Conservation (phyloP, 2,329 filamentous ascomycete species). For the Nemania sp. region DNA sequence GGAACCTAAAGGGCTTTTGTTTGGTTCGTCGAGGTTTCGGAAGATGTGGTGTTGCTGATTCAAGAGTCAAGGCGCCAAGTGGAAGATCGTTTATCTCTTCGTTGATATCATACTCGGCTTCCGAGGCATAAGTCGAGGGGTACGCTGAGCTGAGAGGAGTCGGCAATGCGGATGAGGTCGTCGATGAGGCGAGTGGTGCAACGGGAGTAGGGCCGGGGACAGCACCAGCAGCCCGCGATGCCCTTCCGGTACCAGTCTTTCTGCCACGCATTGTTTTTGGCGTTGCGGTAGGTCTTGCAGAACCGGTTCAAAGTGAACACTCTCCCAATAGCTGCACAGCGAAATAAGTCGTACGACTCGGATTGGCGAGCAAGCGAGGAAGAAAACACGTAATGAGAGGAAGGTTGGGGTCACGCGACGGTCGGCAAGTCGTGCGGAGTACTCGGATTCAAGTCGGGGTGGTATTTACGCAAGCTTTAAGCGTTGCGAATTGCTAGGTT, state of each 20-base stretch:
- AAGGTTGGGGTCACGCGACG: conserved; percentile 21
- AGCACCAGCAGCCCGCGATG: conserved; percentile 38
- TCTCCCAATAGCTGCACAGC: background rate
- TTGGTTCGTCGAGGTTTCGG: conserved; percentile 40
- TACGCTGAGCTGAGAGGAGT: conserved; percentile 45
- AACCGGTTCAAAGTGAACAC: background rate
- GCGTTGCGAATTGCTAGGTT: conserved; percentile 10
- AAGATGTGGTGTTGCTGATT: conserved; percentile 35
- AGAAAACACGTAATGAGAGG: background rate
- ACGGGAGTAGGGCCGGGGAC: conserved; percentile 35
- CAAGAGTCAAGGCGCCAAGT: conserved; percentile 50
- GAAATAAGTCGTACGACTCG: conserved; percentile 7
- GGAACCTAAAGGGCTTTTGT: conserved; percentile 62
- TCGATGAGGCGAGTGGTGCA: conserved; percentile 14
- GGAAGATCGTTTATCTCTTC: conserved; percentile 46
- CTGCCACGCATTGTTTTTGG: conserved; percentile 31
- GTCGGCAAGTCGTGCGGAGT: conserved; percentile 23
- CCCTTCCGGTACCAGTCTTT: conserved; percentile 36
- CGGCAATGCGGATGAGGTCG: conserved; percentile 38
- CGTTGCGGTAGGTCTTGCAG: background rate
- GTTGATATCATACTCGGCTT: conserved; percentile 44
- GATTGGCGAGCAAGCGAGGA: background rate
- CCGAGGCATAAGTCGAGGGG: conserved; percentile 44
- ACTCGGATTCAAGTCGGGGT: conserved; percentile 9
- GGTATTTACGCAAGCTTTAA: conserved; percentile 1